Percentiles rank a stretch among this genome's conserved stretches.
These are phyloP conservation scores for Millerago galiae DNA, from an alignment of 805 yeast species.

Conservation along the genomic window DNA sequence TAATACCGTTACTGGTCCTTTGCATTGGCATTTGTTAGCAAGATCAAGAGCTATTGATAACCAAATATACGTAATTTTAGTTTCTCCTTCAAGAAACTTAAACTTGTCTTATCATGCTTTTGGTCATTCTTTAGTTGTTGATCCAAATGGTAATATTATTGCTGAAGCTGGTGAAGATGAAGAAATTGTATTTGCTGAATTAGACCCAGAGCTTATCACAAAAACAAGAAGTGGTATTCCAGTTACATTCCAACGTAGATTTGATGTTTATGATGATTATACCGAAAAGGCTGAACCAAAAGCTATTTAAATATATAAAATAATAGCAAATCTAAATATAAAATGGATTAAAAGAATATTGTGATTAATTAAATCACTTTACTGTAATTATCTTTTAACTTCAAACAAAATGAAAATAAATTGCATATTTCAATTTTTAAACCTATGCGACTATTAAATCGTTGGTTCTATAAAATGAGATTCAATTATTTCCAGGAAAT, in stretches of 20 bases:
- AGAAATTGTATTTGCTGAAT: slow-evolving; percentile 66
- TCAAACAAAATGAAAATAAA: no score
- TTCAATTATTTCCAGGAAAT: no score
- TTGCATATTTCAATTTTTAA: no score
- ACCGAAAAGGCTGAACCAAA: slow-evolving; percentile 15
- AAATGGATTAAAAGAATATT: no score
- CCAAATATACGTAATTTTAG: slow-evolving; percentile 64
- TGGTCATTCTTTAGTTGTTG: slow-evolving; percentile 63
- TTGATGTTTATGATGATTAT: slow-evolving; percentile 41
- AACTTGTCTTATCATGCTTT: slow-evolving; percentile 52
- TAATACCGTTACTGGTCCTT: slow-evolving; percentile 81
- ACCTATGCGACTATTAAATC: no score
- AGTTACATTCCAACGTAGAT: slow-evolving; percentile 62
- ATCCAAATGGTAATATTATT: slow-evolving; percentile 55
- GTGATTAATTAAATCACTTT: no score
- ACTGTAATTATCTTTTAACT: no score
- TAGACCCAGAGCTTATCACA: slow-evolving; percentile 55
- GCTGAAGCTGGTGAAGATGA: slow-evolving; percentile 81
- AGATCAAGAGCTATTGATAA: slow-evolving; percentile 73
- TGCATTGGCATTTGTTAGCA: slow-evolving; percentile 78
- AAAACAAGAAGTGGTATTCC: slow-evolving; percentile 64
- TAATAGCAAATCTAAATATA: no score
- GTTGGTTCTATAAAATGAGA: no score
- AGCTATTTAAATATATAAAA: slow-evolving; percentile 6
- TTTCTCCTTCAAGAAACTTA: slow-evolving; percentile 85